phyloP scores from a whole-genome alignment of 1,284 basidiomycete genomes.

The Trichosporon sp. region DNA sequence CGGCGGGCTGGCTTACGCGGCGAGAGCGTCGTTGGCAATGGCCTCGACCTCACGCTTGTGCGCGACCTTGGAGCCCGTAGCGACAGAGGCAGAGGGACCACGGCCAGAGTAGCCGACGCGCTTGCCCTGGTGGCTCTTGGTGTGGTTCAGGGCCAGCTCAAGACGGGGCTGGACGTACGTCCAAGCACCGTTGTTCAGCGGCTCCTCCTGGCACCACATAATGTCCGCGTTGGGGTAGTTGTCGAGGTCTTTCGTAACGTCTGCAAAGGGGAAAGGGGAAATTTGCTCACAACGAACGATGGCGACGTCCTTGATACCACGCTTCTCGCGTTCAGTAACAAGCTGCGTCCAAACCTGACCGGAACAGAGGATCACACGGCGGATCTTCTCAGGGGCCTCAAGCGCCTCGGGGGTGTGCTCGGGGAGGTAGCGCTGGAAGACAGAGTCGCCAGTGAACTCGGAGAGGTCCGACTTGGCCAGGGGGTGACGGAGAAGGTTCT shows the following conservation, averaged over 20 bases:
- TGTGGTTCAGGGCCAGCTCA: constrained; percentile 69
- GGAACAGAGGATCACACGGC: constrained; percentile 81
- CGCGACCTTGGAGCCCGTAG: constrained; percentile 55
- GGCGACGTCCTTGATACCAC: constrained; percentile 83
- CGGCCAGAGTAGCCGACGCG: constrained; percentile 81
- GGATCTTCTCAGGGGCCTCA: constrained; percentile 77
- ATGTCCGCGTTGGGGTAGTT: constrained; percentile 91
- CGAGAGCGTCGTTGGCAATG: constrained; percentile 57
- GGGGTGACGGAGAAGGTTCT: constrained; percentile 89
- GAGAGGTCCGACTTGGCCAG: constrained; percentile 77
- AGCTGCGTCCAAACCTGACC: constrained; percentile 94
- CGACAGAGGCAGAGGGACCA: constrained; percentile 70
- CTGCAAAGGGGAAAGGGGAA: constrained; percentile 92
- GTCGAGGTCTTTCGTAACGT: constrained; percentile 84
- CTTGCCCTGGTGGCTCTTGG: constrained; percentile 84
- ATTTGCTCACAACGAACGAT: constrained; percentile 93
- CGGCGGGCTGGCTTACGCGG: neutral
- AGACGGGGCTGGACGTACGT: constrained; percentile 83
- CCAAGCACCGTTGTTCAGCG: constrained; percentile 76
- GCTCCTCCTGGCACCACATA: constrained; percentile 81
- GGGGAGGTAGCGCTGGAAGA: constrained; percentile 90
- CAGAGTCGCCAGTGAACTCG: constrained; percentile 82
- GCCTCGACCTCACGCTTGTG: constrained; percentile 81
- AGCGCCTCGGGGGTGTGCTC: constrained; percentile 70
- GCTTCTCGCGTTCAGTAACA: constrained; percentile 80